Conservation (phyloP, 768 basidiomycete species). For the Boletus sensibilis region DNA sequence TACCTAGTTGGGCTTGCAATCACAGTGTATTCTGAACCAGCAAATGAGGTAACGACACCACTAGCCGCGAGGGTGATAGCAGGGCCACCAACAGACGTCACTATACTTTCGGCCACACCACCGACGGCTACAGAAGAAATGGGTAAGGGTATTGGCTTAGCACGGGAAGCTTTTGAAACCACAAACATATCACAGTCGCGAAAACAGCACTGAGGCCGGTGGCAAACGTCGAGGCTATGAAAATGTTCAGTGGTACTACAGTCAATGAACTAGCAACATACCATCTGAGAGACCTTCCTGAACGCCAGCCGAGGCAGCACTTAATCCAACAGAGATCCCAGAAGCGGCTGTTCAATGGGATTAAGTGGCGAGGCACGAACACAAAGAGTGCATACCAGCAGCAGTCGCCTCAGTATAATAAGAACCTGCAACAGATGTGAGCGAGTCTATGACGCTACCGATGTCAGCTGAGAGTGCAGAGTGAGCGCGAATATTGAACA, state of each 20-base stretch:
- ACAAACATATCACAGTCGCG: conserved; percentile 29
- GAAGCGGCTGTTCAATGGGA: conserved; percentile 14
- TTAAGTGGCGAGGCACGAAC: neutral
- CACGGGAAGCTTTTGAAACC: neutral
- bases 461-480: conserved; percentile 27
- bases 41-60: conserved; percentile 47
- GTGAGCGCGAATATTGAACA: conserved; percentile 5
- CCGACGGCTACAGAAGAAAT: conserved; percentile 43
- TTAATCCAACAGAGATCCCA: conserved; percentile 15
- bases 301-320: conserved; percentile 13
- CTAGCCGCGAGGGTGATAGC: conserved; percentile 58
- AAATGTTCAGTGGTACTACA: neutral
- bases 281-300: conserved; percentile 22
- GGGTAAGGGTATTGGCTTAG: neutral
- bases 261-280: neutral
- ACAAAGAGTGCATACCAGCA: conserved; percentile 8
- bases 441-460: conserved; percentile 38
- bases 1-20: conserved; percentile 29
- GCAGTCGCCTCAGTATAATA: conserved; percentile 33
- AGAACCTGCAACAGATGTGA: conserved; percentile 37
- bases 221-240: conserved; percentile 18
- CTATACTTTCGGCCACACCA: conserved; percentile 51
- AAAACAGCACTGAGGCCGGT: conserved; percentile 4
- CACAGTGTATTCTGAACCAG: conserved; percentile 53
- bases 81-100: conserved; percentile 57